phyloP scores from a whole-genome alignment of 352 stramenopile species.

The Phytopythium montanum region DNA sequence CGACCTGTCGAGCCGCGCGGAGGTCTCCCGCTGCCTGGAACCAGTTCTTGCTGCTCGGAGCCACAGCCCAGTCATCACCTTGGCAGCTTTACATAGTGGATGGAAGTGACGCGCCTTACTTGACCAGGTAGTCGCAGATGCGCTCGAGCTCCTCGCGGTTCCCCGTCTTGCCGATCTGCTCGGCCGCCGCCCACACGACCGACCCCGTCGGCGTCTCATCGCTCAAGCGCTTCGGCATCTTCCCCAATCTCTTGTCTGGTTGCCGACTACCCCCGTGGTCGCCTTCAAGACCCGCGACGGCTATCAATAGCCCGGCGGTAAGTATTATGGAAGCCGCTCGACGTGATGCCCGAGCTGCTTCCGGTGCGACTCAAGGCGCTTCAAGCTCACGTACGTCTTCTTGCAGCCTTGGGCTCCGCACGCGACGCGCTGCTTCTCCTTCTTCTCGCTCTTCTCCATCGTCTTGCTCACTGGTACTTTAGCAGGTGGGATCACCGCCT shows the following conservation, averaged over 20 bases:
- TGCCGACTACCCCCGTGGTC: too few relatives aligned
- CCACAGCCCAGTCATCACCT: neutral
- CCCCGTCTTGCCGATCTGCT: constrained; percentile 47
- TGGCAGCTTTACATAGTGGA: neutral
- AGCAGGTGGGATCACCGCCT: neutral
- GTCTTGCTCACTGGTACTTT: neutral
- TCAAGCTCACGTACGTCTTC: constrained; percentile 39
- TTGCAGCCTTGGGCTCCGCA: constrained; percentile 27
- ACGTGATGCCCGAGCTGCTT: constrained; percentile 12
- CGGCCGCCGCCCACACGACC: constrained; percentile 50
- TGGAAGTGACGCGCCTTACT: constrained; percentile 18
- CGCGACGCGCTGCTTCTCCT: constrained; percentile 10
- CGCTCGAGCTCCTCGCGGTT: constrained; percentile 44
- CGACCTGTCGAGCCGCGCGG: constrained; percentile 31
- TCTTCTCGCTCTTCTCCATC: neutral
- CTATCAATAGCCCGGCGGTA: constrained; percentile 5
- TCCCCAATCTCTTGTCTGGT: neutral
- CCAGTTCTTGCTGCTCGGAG: constrained; percentile 50
- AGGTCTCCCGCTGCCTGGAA: constrained; percentile 61
- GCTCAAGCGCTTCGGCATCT: constrained; percentile 22
- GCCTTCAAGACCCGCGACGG: neutral
- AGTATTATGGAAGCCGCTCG: neutral
- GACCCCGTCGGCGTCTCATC: constrained; percentile 33
- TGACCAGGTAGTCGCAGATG: constrained; percentile 62
- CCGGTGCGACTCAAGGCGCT: constrained; percentile 29